Evolutionary conservation across 805 yeast genomes (phyloP).

Genomic region (Pachysolen tannophilus): DNA sequence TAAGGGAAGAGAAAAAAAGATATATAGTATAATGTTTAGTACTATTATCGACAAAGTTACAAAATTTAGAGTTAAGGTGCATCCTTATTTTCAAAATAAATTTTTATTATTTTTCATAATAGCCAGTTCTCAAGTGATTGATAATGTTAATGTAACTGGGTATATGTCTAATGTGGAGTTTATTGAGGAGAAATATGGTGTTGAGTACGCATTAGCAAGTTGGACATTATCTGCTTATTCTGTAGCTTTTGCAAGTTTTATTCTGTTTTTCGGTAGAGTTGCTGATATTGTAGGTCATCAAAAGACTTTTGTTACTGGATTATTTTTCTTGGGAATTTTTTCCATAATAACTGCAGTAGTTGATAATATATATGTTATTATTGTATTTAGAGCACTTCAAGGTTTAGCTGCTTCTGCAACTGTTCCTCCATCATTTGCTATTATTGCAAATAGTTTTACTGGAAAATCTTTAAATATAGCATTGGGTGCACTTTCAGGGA

Average conservation of each 20-base stretch:
- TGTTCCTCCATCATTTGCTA: constrained; percentile 29
- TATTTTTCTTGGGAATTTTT: constrained; percentile 16
- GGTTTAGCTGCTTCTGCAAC: constrained; percentile 34
- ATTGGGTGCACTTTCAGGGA: constrained; percentile 18
- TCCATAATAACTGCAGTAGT: constrained; percentile 28
- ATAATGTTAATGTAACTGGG: constrained; percentile 12
- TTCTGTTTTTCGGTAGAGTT: constrained; percentile 27
- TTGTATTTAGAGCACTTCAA: constrained; percentile 36
- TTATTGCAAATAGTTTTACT: constrained; percentile 22
- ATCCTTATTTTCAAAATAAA: background rate
- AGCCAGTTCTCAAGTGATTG: constrained; percentile 3
- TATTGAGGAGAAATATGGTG: constrained; percentile 1
- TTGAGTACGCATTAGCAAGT: constrained; percentile 5
- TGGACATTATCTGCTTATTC: constrained; percentile 31
- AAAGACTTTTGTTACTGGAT: constrained; percentile 18
- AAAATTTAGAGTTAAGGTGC: background rate
- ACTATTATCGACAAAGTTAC: too few species aligned
- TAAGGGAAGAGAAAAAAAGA: too few species aligned
- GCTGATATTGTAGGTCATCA: constrained; percentile 32
- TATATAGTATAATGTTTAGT: too few species aligned
- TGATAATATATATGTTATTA: constrained; percentile 25
- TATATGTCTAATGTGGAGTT: constrained; percentile 4
- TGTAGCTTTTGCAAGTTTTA: constrained; percentile 28
- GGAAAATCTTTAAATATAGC: constrained; percentile 22
- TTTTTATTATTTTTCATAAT: background rate